A percentile compares a stretch with the other conserved stretches of the same genome.
Conservation (phyloP, 805 yeast species). For the Ogataea methylovora region DNA sequence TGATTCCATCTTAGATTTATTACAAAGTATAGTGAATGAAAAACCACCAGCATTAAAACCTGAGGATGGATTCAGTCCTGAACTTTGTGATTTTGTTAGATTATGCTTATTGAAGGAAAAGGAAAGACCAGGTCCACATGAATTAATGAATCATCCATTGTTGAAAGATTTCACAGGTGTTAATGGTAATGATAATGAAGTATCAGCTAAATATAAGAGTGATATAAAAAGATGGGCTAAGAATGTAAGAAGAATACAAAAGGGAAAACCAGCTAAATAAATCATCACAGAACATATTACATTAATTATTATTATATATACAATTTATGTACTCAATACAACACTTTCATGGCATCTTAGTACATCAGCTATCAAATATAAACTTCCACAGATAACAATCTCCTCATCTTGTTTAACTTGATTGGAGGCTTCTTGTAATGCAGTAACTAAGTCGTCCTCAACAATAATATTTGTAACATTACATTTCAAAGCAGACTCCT, state of each 20-base stretch:
- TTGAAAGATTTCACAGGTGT: constrained; percentile 24
- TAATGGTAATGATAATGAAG: constrained; percentile 27
- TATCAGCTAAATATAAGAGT: constrained; percentile 14
- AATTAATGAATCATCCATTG: constrained; percentile 40
- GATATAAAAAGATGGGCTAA: constrained; percentile 29
- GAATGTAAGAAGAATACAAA: constrained; percentile 28
- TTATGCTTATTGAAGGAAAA: constrained; percentile 70
- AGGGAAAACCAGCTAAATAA: constrained; percentile 22
- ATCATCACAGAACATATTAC: background rate
- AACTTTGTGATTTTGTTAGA: constrained; percentile 62
- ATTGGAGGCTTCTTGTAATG: constrained; percentile 21
- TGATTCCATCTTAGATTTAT: constrained; percentile 80
- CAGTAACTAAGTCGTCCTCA: constrained; percentile 17
- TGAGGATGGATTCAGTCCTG: constrained; percentile 36
- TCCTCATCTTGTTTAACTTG: constrained; percentile 3
- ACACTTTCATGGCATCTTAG: constrained; percentile 19
- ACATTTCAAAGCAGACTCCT: too few relatives aligned
- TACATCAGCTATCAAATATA: constrained; percentile 58
- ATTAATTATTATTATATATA: background rate
- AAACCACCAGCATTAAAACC: constrained; percentile 65
- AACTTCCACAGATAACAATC: constrained; percentile 60
- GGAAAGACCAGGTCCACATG: constrained; percentile 67
- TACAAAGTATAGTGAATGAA: constrained; percentile 92
- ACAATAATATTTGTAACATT: constrained; percentile 20
- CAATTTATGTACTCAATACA: background rate